Percentiles rank a stretch among this genome's conserved stretches.
These are phyloP conservation scores for Candida andamanensis DNA, from an alignment of 805 yeast genomes.

Conservation along the genomic window DNA sequence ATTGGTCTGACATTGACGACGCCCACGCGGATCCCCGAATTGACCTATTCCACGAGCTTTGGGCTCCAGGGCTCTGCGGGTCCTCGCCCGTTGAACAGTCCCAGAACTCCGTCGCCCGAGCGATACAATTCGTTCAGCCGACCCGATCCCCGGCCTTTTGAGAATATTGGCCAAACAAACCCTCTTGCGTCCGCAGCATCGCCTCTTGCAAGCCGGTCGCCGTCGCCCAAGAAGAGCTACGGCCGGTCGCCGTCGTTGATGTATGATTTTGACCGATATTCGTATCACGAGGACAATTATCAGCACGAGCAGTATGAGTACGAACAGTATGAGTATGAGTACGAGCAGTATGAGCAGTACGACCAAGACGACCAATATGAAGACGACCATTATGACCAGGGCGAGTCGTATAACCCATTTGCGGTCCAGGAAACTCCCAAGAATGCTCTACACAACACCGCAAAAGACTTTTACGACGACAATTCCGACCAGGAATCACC, in stretches of 20 bases:
- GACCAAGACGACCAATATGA: constrained; percentile 3
- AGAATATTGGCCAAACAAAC: not conserved
- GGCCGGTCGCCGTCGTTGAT: constrained; percentile 21
- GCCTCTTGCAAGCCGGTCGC: constrained; percentile 14
- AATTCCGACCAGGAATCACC: constrained; percentile 8
- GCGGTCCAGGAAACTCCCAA: too few relatives aligned
- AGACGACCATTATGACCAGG: constrained; percentile 2
- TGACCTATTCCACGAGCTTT: not conserved
- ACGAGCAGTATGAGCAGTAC: not conserved
- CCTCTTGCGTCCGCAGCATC: not conserved
- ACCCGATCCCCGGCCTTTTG: too few relatives aligned
- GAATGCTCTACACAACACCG: too few relatives aligned
- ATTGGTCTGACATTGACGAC: too few relatives aligned
- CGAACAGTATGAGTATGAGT: constrained; percentile 1
- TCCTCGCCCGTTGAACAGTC: not conserved
- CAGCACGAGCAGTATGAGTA: constrained; percentile 1
- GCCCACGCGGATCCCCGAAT: not conserved
- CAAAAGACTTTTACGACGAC: constrained; percentile 4
- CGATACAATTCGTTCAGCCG: constrained; percentile 2
- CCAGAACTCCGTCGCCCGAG: constrained; percentile 5
- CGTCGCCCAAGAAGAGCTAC: constrained; percentile 24
- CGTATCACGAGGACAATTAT: not conserved
- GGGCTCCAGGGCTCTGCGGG: not conserved
- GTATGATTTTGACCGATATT: constrained; percentile 8
- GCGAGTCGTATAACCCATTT: too few relatives aligned